A percentile compares a stretch with the other conserved stretches of the same genome.
phyloP scores from a whole-genome alignment of 768 basidiomycete genomes.

The Neoboletus magnificus region DNA sequence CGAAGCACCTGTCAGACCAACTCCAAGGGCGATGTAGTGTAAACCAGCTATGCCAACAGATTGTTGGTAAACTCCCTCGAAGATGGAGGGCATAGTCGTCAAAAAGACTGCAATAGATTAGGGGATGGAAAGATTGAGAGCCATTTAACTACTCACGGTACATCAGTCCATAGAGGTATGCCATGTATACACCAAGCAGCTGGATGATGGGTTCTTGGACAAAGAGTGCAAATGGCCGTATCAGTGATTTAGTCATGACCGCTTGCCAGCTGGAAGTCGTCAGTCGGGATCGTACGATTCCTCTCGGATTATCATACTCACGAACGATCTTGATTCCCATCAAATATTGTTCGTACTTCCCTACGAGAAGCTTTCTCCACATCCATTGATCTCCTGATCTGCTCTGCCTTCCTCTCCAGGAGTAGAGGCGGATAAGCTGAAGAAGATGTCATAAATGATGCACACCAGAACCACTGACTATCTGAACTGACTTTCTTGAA shows the following conservation, averaged over 20 bases:
- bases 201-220: conserved; percentile 62
- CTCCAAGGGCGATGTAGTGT: conserved; percentile 68
- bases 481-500: conserved; percentile 56
- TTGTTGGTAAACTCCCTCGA: conserved; percentile 51
- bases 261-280: conserved; percentile 42
- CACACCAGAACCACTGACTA: background rate
- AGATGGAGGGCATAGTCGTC: conserved; percentile 62
- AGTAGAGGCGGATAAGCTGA: conserved; percentile 29
- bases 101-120: conserved; percentile 51
- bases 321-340: conserved; percentile 40
- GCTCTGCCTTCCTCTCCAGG: conserved; percentile 51
- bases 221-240: conserved; percentile 69
- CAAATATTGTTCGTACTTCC: conserved; percentile 48
- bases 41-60: conserved; percentile 57
- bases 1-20: conserved; percentile 54
- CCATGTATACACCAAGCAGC: conserved; percentile 64
- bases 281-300: background rate
- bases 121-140: background rate
- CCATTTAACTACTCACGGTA: conserved; percentile 42
- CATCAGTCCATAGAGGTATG: conserved; percentile 61
- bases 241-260: conserved; percentile 51
- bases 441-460: conserved; percentile 14
- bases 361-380: conserved; percentile 40
- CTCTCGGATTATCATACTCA: conserved; percentile 28
- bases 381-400: conserved; percentile 44